Conservation (phyloP, 116 monocot genomes). For the Papilionanthe hybrid region DNA sequence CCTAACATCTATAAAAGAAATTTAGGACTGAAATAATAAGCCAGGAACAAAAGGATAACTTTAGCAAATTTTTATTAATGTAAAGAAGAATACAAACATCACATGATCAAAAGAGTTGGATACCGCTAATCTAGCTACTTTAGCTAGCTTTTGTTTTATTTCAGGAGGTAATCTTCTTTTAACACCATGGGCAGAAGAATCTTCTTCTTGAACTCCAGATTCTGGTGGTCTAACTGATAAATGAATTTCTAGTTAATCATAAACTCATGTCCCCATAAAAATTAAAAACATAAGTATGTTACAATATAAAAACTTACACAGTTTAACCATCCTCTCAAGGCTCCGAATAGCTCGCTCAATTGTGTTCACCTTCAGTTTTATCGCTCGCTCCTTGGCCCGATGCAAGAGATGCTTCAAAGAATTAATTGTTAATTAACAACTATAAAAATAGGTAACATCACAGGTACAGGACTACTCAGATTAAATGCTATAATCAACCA, state of each 20-base stretch:
- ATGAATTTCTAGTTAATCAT: slow-evolving; percentile 5
- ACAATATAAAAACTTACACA: slow-evolving; percentile 43
- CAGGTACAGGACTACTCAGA: background rate
- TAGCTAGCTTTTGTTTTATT: slow-evolving; percentile 85
- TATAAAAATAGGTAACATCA: background rate
- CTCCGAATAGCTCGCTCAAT: slow-evolving; percentile 88
- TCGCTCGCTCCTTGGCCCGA: slow-evolving; percentile 48
- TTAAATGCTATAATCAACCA: background rate
- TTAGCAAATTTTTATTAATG: background rate
- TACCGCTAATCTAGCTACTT: slow-evolving; percentile 98
- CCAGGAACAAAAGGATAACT: background rate
- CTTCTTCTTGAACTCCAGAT: slow-evolving; percentile 45
- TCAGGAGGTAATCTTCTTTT: slow-evolving; percentile 91
- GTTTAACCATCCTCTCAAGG: slow-evolving; percentile 73
- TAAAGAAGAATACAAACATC: background rate
- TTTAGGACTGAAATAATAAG: background rate
- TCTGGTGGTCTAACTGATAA: slow-evolving; percentile 58
- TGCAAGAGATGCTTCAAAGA: background rate
- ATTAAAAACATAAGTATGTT: background rate
- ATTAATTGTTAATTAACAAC: background rate
- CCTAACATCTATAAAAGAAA: background rate
- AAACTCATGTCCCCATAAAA: background rate
- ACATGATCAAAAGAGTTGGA: slow-evolving; percentile 1
- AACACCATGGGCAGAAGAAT: slow-evolving; percentile 49
- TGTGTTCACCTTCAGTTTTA: slow-evolving; percentile 69